Conservation (phyloP, 2,329 filamentous ascomycete genomes). For the Eutypella sp. region DNA sequence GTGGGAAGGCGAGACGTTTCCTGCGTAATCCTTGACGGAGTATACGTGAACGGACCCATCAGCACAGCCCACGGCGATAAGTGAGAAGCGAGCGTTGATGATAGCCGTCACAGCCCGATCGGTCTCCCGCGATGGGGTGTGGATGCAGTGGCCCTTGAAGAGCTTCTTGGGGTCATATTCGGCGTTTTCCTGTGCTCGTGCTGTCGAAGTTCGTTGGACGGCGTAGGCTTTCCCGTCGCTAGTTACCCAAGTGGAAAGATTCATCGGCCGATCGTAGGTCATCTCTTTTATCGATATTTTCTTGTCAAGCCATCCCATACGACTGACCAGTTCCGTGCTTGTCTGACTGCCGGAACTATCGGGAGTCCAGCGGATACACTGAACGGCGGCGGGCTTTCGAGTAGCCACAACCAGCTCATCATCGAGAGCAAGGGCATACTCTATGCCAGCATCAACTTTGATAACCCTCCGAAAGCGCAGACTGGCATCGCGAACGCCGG, state of each 20-base stretch:
- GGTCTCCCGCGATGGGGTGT: constrained; percentile 57
- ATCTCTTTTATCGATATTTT: constrained; percentile 75
- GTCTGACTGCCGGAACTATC: constrained; percentile 80
- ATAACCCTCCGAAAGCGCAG: constrained; percentile 96
- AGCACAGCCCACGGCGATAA: constrained; percentile 79
- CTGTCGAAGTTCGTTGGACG: constrained; percentile 64
- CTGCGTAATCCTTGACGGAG: constrained; percentile 84
- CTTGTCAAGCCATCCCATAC: constrained; percentile 80
- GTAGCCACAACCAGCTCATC: constrained; percentile 92
- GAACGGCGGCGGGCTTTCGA: constrained; percentile 84
- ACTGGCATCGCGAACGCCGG: constrained; percentile 78
- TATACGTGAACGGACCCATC: constrained; percentile 85
- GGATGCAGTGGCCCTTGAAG: constrained; percentile 90
- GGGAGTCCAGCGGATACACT: constrained; percentile 92
- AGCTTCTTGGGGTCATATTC: constrained; percentile 57
- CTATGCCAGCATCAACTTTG: constrained; percentile 93
- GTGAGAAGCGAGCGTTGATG: constrained; percentile 91
- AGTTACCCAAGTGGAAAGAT: constrained; percentile 87
- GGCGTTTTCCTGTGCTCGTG: constrained; percentile 33
- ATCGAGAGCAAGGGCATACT: constrained; percentile 80
- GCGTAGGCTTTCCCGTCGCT: constrained; percentile 84
- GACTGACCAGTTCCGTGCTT: constrained; percentile 81
- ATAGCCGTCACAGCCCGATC: constrained; percentile 67
- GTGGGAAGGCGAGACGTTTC: constrained; percentile 87
- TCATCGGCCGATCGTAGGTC: constrained; percentile 95